Evolutionary conservation across 2,329 filamentous ascomycete genomes (phyloP).

Genomic region (Calonectria hawksworthii): DNA sequence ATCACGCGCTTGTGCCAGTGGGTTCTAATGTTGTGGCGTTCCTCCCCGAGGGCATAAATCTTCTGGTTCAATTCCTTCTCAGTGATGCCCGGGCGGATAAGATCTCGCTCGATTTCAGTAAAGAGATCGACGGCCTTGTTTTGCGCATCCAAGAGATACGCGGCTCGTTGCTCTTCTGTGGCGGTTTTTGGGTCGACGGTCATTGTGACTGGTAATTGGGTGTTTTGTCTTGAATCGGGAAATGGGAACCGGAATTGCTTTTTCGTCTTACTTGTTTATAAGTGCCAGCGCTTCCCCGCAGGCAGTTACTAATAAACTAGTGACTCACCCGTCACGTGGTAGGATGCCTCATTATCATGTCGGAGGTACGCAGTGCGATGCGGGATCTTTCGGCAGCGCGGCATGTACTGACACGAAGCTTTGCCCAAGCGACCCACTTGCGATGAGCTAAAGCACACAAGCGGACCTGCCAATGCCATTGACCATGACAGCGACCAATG

Average conservation of each 20-base stretch:
- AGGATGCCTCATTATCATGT: constrained; percentile 4
- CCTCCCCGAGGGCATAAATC: constrained; percentile 54
- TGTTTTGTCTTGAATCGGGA: neutral
- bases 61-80: constrained; percentile 63
- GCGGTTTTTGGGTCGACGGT: neutral
- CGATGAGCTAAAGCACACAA: neutral
- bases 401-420: constrained; percentile 11
- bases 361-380: neutral
- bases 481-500: neutral
- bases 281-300: neutral
- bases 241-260: neutral
- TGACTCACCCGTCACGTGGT: constrained; percentile 8
- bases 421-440: neutral
- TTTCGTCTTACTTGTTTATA: neutral
- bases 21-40: constrained; percentile 56
- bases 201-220: neutral
- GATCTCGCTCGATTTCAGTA: constrained; percentile 59
- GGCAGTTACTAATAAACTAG: neutral
- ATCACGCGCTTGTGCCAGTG: constrained; percentile 69
- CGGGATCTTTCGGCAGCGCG: neutral
- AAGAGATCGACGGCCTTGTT: constrained; percentile 47
- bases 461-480: neutral
- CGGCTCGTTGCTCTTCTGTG: neutral
- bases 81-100: constrained; percentile 62
- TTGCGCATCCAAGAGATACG: constrained; percentile 11